Percentiles rank a stretch among this genome's conserved stretches.
Conservation (phyloP, 1,284 basidiomycete species). For the Sparassis latifolia region DNA sequence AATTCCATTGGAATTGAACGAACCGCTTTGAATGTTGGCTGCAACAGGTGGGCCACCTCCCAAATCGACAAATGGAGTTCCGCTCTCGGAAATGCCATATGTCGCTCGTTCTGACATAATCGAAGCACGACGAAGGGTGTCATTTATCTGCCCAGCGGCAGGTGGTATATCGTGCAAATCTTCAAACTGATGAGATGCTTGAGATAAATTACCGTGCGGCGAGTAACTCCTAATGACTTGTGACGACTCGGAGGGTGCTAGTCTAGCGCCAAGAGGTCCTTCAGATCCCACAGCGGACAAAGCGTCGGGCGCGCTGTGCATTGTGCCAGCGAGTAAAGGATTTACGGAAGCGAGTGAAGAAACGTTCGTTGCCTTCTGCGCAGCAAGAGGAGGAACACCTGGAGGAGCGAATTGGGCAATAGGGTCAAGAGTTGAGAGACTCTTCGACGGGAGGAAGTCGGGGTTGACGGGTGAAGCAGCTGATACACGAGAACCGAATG, state of each 20-base stretch:
- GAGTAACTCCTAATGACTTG: conserved; percentile 38
- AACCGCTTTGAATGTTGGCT: conserved; percentile 7
- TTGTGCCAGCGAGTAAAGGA: conserved; percentile 8
- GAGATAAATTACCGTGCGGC: conserved; percentile 47
- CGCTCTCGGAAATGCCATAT: conserved; percentile 29
- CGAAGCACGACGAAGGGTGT: conserved; percentile 31
- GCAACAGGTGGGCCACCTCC: conserved; percentile 4
- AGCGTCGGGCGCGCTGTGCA: conserved; percentile 10
- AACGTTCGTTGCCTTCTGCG: conserved; percentile 6
- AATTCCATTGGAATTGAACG: conserved; percentile 19
- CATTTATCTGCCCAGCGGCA: conserved; percentile 22
- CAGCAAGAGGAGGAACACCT: conserved; percentile 9
- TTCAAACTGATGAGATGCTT: conserved; percentile 21
- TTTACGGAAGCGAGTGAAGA: conserved; percentile 1
- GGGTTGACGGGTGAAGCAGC: conserved; percentile 8
- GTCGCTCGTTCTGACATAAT: conserved; percentile 26
- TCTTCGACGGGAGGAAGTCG: conserved; percentile 4
- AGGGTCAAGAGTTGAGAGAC: conserved; percentile 1
- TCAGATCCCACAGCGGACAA: conserved; percentile 16
- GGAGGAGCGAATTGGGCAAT: conserved; percentile 11
- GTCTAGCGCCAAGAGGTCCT: conserved; percentile 13
- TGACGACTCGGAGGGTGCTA: conserved; percentile 20
- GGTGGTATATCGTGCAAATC: conserved; percentile 30
- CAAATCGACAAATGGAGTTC: conserved; percentile 23
- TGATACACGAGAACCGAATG: conserved; percentile 48